Percentiles rank a stretch among this genome's conserved stretches.
Evolutionary conservation across 2,329 filamentous ascomycete genomes (phyloP).

Genomic region (Xylaria sp.): DNA sequence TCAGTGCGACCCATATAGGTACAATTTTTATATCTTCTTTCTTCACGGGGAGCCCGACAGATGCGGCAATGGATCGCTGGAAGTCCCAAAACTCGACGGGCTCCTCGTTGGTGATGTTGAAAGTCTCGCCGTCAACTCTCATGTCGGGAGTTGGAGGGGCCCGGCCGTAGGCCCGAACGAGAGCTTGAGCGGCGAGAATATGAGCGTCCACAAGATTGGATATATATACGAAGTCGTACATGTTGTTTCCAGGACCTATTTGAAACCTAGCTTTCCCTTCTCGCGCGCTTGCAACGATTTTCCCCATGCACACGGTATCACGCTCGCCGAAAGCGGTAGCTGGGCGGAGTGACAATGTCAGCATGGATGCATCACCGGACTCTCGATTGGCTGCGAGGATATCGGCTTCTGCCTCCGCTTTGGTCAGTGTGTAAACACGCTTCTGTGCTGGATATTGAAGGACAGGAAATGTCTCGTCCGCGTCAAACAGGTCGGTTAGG

Average conservation of each 20-base stretch:
- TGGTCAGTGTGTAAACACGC: slow-evolving; percentile 40
- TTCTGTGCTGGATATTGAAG: slow-evolving; percentile 41
- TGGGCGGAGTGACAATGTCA: slow-evolving; percentile 38
- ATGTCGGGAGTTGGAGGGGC: slow-evolving; percentile 36
- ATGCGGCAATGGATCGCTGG: slow-evolving; percentile 42
- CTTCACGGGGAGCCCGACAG: slow-evolving; percentile 42
- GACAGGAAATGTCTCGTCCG: slow-evolving; percentile 38
- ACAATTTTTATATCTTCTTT: slow-evolving; percentile 42
- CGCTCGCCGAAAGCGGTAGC: slow-evolving; percentile 37
- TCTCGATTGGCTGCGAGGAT: slow-evolving; percentile 39
- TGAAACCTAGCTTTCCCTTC: slow-evolving; percentile 36
- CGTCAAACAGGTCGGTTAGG: slow-evolving; percentile 27
- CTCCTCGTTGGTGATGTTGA: slow-evolving; percentile 51
- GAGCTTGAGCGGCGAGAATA: slow-evolving; percentile 46
- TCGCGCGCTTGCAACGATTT: slow-evolving; percentile 38
- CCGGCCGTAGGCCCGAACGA: slow-evolving; percentile 42
- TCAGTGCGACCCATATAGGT: slow-evolving; percentile 42
- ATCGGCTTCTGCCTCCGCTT: slow-evolving; percentile 39
- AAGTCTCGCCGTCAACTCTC: slow-evolving; percentile 50
- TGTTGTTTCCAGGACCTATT: slow-evolving; percentile 47
- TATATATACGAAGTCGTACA: slow-evolving; percentile 48
- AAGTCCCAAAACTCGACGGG: slow-evolving; percentile 52
- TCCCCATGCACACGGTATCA: slow-evolving; percentile 36
- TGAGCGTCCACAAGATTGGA: slow-evolving; percentile 47
- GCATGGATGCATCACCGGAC: slow-evolving; percentile 35